Evolutionary conservation across 2,329 filamentous ascomycete genomes (phyloP).

Genomic region (Cladosporium sp.): DNA sequence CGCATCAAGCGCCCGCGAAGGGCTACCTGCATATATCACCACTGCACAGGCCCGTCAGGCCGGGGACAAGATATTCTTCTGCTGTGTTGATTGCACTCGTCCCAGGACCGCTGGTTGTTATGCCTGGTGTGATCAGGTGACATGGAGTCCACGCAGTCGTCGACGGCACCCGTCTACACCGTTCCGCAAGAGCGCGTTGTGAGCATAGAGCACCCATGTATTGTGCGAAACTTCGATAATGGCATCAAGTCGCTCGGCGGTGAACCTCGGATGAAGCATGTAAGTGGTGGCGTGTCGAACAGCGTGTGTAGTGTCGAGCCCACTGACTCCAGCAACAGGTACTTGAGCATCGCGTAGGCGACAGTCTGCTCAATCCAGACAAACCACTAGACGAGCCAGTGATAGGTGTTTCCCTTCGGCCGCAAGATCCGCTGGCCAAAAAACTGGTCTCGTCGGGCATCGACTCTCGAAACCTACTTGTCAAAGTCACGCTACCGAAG

Average conservation of each 20-base stretch:
- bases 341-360: constrained; percentile 30
- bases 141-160: neutral
- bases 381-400: constrained; percentile 44
- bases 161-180: constrained; percentile 23
- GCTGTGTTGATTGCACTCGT: too few species aligned
- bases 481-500: constrained; percentile 83
- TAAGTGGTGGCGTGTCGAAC: constrained; percentile 26
- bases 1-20: neutral
- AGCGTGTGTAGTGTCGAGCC: neutral
- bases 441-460: constrained; percentile 73
- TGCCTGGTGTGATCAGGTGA: neutral
- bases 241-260: constrained; percentile 61
- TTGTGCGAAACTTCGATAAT: constrained; percentile 61
- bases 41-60: neutral
- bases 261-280: constrained; percentile 50
- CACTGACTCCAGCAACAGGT: constrained; percentile 17
- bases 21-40: neutral
- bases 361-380: constrained; percentile 22
- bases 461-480: constrained; percentile 73
- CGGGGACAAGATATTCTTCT: neutral
- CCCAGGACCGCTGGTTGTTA: too few species aligned
- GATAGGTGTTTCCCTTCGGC: constrained; percentile 70
- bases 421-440: constrained; percentile 72
- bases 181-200: constrained; percentile 53
- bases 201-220: constrained; percentile 63